These are phyloP conservation scores for Podaxis sp. DNA, from an alignment of 768 basidiomycete species.

Conservation along the genomic window DNA sequence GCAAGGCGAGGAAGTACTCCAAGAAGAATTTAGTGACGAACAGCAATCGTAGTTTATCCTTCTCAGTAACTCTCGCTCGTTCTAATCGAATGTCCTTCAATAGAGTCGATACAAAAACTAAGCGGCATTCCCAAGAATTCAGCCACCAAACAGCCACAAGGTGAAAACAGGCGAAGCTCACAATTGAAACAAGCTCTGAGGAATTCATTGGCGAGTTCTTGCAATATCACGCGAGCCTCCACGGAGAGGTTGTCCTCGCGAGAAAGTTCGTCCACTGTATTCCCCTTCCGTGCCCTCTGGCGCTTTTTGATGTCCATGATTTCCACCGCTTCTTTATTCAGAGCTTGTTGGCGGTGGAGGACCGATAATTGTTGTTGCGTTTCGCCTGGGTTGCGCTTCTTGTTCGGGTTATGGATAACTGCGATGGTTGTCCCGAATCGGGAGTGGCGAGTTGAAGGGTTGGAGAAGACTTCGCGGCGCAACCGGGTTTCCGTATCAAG, in stretches of 20 bases:
- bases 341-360: conserved; percentile 83
- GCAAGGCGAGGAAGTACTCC: conserved; percentile 77
- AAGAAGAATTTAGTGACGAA: conserved; percentile 90
- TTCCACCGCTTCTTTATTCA: conserved; percentile 63
- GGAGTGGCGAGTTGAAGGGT: conserved; percentile 78
- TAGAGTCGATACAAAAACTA: conserved; percentile 84
- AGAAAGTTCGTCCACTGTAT: conserved; percentile 64
- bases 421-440: conserved; percentile 95
- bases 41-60: conserved; percentile 88
- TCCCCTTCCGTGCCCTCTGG: conserved; percentile 56
- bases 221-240: conserved; percentile 64
- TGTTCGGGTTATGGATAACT: conserved; percentile 67
- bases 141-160: conserved; percentile 7
- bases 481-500: conserved; percentile 74
- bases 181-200: conserved; percentile 87
- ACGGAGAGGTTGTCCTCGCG: conserved; percentile 66
- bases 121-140: conserved; percentile 5
- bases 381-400: conserved; percentile 28
- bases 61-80: conserved; percentile 89
- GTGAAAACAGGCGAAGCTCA: conserved; percentile 39
- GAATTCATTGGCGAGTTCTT: conserved; percentile 71
- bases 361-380: conserved; percentile 57
- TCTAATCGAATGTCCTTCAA: conserved; percentile 94
- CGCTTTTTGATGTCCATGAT: conserved; percentile 74
- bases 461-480: conserved; percentile 54